phyloP scores from a whole-genome alignment of 768 basidiomycete genomes.

The Candolleomyces aberdarensis region DNA sequence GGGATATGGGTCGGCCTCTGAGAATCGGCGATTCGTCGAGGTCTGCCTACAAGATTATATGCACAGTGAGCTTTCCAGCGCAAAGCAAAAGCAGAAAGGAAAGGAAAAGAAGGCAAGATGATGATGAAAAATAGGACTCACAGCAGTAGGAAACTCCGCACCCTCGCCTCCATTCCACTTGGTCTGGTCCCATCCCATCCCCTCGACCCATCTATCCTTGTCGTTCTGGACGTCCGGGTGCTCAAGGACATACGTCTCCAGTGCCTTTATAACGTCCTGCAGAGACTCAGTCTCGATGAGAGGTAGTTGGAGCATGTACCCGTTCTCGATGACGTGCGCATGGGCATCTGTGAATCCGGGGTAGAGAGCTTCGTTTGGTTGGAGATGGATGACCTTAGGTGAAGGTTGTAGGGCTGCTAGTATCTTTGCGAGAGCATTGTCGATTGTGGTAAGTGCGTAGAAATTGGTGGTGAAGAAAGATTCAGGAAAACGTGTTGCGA shows the following conservation, averaged over 20 bases:
- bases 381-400: not conserved
- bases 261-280: slow-evolving; percentile 57
- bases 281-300: slow-evolving; percentile 57
- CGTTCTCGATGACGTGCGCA: slow-evolving; percentile 74
- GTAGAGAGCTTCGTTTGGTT: not conserved
- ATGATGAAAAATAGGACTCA: slow-evolving; percentile 25
- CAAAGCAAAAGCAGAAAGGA: slow-evolving; percentile 12
- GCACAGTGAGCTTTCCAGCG: not conserved
- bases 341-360: slow-evolving; percentile 58
- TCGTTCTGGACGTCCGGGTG: slow-evolving; percentile 57
- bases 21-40: slow-evolving; percentile 70
- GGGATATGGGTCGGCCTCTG: slow-evolving; percentile 63
- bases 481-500: not conserved
- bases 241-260: slow-evolving; percentile 55
- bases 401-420: not conserved
- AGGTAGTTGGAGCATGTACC: slow-evolving; percentile 64
- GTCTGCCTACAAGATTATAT: slow-evolving; percentile 48
- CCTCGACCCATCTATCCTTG: slow-evolving; percentile 67
- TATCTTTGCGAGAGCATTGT: not conserved
- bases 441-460: too few relatives aligned
- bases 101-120: not conserved
- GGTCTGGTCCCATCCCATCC: slow-evolving; percentile 95
- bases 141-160: slow-evolving; percentile 68
- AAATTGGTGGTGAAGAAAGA: not conserved
- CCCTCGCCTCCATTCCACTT: slow-evolving; percentile 47